Evolutionary conservation across 2,329 filamentous ascomycete genomes (phyloP), one percentile per base, ranked within the genome.

Genomic region (Cercospora sp.): DNA sequence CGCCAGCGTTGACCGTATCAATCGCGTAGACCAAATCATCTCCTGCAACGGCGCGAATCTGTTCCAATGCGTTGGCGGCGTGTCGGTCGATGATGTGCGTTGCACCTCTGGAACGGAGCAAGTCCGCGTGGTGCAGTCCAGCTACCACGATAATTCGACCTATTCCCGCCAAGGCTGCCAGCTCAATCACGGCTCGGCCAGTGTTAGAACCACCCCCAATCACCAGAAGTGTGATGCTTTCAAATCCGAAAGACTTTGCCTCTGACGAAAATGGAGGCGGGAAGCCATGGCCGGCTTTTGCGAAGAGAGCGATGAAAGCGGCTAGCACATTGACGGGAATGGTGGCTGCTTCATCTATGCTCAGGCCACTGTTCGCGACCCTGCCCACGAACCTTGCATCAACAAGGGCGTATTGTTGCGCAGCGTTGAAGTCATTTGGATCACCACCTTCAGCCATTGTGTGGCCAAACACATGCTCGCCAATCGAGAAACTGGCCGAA

Each of bases 1-100:
- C 60, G n/a, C 34, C 34, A 28, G 24, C 34, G 24, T 62, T 62
- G 12, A 62, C 37, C 24, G 60, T 30, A n/a, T 62, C 60, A 16
- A 62, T 12, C 16, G 60, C 60, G 24, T 62, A 62, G 9, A 62
- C 18, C 34, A 62, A 34, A 7, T 62, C 60, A 49, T 62, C 60
- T 37, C 60, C 60, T 3, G 18, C 16, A 9, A 45, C 28, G 13
- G 18, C 37, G 3, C 34, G 34, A 30, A 62, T 51, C 37, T 62
- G 9, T 12, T 49, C 28, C n/a, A 62, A 13, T 24, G 12, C 60
- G 9, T 62, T 21, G 8, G 21, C 5, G 43, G 60, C 60, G 28
- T 62, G 9, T 51, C 60, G 32, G 28, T 62, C 37, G 16, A 62
- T 24, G 7, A 49, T 34, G 3, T 49, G 21, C 60, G 60, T 62